These are phyloP conservation scores for Aschersonia sp. DNA, from an alignment of 2,329 filamentous ascomycete genomes.

Conservation along the genomic window DNA sequence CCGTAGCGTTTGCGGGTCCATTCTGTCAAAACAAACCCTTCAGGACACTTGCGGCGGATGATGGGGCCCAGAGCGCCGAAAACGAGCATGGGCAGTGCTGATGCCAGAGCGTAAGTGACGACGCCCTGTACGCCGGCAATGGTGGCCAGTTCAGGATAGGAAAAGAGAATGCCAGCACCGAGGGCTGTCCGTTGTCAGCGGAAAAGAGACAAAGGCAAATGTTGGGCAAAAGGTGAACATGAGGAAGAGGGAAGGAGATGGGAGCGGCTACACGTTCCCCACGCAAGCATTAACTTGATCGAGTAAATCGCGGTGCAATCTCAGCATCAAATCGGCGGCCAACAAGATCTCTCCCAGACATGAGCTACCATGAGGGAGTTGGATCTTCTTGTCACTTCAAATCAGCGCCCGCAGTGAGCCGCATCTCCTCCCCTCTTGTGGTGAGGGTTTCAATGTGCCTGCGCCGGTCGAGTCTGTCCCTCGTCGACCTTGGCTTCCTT, in stretches of 20 bases:
- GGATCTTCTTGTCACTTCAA: constrained; percentile 34
- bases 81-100: constrained; percentile 55
- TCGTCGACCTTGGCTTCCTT: too few relatives aligned
- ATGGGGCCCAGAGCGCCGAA: constrained; percentile 65
- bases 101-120: constrained; percentile 60
- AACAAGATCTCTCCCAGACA: not conserved
- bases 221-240: constrained; percentile 9
- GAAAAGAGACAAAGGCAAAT: constrained; percentile 6
- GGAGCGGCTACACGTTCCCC: constrained; percentile 92
- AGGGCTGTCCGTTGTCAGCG: constrained; percentile 48
- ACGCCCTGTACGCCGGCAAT: constrained; percentile 69
- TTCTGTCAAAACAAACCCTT: constrained; percentile 74
- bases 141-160: constrained; percentile 68
- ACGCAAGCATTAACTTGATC: constrained; percentile 99
- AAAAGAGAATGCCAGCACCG: constrained; percentile 71
- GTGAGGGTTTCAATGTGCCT: not conserved
- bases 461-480: too few relatives aligned
- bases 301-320: constrained; percentile 90
- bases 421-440: constrained; percentile 24
- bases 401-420: constrained; percentile 81
- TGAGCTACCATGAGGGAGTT: constrained; percentile 22
- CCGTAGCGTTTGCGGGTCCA: constrained; percentile 75
- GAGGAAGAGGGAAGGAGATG: constrained; percentile 15
- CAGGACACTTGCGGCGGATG: constrained; percentile 65
- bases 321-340: constrained; percentile 56